Base-by-base conservation (phyloP, 129 eudicot genomes). In the Chrysanthemum makinoi region DNA sequence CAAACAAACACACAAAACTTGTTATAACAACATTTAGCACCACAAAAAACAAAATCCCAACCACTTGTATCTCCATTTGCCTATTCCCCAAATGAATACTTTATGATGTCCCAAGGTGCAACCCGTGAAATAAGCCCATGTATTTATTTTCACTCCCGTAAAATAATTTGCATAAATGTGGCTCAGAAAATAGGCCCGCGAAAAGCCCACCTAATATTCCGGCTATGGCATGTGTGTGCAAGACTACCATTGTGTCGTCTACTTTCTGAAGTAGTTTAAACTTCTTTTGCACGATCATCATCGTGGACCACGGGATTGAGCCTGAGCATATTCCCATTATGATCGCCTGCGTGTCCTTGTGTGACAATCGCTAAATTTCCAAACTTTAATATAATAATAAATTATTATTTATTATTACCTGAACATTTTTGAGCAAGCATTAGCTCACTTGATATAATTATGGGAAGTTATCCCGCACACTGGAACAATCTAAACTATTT, bases 191-290 rank as follows among this genome's bases (percentile, higher is more conserved):
- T 10, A 86, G 62, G 24, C 91, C 91, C 33, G 91, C 72, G 51
- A 83, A 85, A 22, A 86, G 17, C 2, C 91, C 91, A 7, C 91
- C 91, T 56, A 86, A 58, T 50, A 66, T 50, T 35, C 91, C 88
- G 6, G 91, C 84, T 1, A 86, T 19, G 53, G 88, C 91, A 14
- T 86, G 91, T 16, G 86, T 86, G 84, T 86, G 91, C 71, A 86
- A 44, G 66, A 83, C 71, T 30, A 79, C 81, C 62, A 86, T 74
- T 2, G 87, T 80, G 84, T 86, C 91, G 49, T 86, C 91, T 2
- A 86, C 70, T 43, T 60, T 66, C 10, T 62, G 75, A 6, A 83
- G 44, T 0, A 86, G 43, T 20, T 73, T 59, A 16, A 63, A 24
- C 48, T 77, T 86, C 65, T 74, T 72, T 18, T 80, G 81, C 35